Evolutionary conservation across 768 basidiomycete species (phyloP).

Genomic region (Hericium alpestre): DNA sequence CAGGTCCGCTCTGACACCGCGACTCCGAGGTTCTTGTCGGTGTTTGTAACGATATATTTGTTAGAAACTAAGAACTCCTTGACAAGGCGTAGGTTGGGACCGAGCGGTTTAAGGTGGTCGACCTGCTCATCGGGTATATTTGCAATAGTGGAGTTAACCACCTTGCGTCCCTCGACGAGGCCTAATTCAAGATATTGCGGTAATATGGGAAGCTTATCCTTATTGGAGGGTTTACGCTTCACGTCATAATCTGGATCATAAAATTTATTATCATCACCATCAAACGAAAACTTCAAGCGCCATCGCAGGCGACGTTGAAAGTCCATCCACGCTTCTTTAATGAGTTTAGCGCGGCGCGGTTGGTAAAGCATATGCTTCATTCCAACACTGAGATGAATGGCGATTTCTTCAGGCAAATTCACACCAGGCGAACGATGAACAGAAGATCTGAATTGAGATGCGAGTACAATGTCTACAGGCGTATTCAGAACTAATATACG

Average conservation of each 20-base stretch:
- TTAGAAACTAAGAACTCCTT: background rate
- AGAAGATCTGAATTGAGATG: background rate
- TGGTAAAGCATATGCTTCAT: background rate
- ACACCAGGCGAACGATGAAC: background rate
- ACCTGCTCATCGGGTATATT: background rate
- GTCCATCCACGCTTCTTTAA: background rate
- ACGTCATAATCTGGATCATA: conserved; percentile 3
- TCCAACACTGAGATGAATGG: background rate
- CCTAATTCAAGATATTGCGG: conserved; percentile 1
- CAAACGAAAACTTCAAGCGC: background rate
- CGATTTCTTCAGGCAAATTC: background rate
- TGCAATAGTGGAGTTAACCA: background rate
- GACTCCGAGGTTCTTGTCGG: background rate
- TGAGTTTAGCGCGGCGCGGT: background rate
- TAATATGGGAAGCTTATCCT: background rate
- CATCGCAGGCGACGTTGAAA: background rate
- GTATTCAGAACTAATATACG: background rate
- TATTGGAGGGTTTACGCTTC: too few relatives aligned
- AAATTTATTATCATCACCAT: background rate
- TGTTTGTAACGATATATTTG: background rate
- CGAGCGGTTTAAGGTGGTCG: background rate
- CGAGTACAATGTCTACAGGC: background rate
- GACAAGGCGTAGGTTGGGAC: background rate
- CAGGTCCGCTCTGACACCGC: background rate
- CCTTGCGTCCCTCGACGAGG: background rate